Evolutionary conservation across 768 basidiomycete genomes (phyloP).

Genomic region (Lentinula edodes): DNA sequence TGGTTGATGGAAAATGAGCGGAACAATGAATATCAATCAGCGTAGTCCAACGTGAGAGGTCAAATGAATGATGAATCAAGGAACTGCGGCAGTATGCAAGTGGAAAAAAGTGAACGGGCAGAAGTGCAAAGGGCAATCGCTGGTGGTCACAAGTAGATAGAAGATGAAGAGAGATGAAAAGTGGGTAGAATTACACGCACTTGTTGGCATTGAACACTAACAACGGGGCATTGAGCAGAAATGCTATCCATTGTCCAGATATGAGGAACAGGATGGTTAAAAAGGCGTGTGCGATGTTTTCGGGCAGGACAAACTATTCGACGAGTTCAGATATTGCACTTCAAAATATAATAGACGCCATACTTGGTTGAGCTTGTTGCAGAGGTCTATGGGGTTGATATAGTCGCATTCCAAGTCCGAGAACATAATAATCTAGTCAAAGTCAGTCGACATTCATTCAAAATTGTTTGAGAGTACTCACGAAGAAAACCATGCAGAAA

Average conservation of each 20-base stretch:
- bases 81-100: not conserved
- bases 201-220: slow-evolving; percentile 92
- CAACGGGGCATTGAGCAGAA: slow-evolving; percentile 85
- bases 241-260: slow-evolving; percentile 92
- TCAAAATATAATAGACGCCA: slow-evolving; percentile 13
- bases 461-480: slow-evolving; percentile 38
- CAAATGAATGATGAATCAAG: not conserved
- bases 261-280: slow-evolving; percentile 88
- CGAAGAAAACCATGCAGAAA: slow-evolving; percentile 99
- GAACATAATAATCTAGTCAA: slow-evolving; percentile 97
- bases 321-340: not conserved
- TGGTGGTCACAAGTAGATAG: not conserved
- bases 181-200: slow-evolving; percentile 41
- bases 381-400: slow-evolving; percentile 99
- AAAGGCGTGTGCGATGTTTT: slow-evolving; percentile 92
- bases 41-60: not conserved
- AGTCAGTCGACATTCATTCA: not conserved
- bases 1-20: not conserved
- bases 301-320: slow-evolving; percentile 88
- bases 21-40: slow-evolving; percentile 5
- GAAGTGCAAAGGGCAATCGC: not conserved
- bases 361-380: slow-evolving; percentile 98
- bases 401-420: slow-evolving; percentile 99
- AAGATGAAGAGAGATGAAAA: no score
- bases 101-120: not conserved